Base-by-base conservation (phyloP, 495 filamentous ascomycete species). In the Penicillium flavigenum region DNA sequence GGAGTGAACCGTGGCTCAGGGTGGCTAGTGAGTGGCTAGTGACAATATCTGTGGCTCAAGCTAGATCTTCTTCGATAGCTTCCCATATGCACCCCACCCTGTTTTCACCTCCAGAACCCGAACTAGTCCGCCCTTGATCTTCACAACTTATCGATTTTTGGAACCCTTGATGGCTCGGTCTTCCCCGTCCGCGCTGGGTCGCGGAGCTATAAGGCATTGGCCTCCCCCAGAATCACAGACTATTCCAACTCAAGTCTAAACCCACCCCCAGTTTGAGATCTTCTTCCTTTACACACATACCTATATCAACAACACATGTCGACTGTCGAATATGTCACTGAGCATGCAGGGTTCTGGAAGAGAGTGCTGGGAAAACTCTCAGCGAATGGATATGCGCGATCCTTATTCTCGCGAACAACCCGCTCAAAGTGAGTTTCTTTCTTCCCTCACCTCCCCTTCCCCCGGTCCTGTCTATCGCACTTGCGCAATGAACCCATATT, bases 301-400 rank as follows among this genome's bases (percentile, higher is more conserved):
- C 29, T 19, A 42, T 29, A 42, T 29, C 36, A 14, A 16, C 24
- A 50, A 45, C 62, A 58, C 44, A 74, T 76, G 71, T 66, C 68
- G 45, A 68, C 60, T 54, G 50, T 36, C 60, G 58, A 63, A 56
- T 46, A 75, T 74, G 67, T 68, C 67, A 59, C 59, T 76, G 58
- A 72, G 68, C 61, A 64, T 68, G 62, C 67, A 68, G 45, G 67
- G 57, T 66, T 70, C 68, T 58, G 74, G 63, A 73, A 64, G 64
- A 73, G 68, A 71, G 47, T 73, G 45, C 56, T 70, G 67, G 73
- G 65, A 65, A 67, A 72, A 57, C 63, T 74, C 72, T 60, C 64
- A 62, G 38, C 63, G 29, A 63, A 68, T 71, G 65, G 70, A 62
- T 48, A 57, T 71, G 52, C 64, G 58, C 64, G 71, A 69, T 65